Base-by-base conservation (phyloP, 2,329 filamentous ascomycete genomes). In the Trichophyton benhamiae region DNA sequence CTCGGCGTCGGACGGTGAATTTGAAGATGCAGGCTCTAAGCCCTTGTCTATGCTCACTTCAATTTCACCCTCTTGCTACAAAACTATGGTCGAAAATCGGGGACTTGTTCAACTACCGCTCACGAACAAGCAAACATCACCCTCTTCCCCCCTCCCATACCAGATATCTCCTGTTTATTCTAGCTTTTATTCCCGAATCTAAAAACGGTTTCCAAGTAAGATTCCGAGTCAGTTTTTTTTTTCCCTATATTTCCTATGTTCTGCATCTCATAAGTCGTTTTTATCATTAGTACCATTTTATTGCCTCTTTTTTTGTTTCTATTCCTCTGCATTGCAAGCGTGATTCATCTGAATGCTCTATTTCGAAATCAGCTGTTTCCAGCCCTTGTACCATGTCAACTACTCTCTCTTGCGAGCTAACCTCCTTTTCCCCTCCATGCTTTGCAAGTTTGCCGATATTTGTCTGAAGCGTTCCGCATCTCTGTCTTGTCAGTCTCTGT, bases 321-420 rank as follows among this genome's bases (percentile, higher is more conserved):
- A 74, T 27, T 27, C 25, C 25, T 27, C 25, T 27, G 74, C 74
- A 76, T 76, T 76, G 74, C 74, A 74, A 76, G 74, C 74, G 74
- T 72, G 71, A 75, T 72, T 72, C 72, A 72, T 75, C 66, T 59
- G 57, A 59, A 41, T 42, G 41, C 67, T 63, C 63, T 62, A 27
- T 62, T 61, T 62, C 46, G 30, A 60, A 60, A 57, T 57, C 53
- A 57, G 53, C 53, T 57, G 53, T 57, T 38, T 57, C 53, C 53
- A 30, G 53, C 38, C 38, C 53, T 52, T 57, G 53, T 57, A 57
- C 33, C 53, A 57, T 57, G 48, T 52, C 60, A 27, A 27, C 25
- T 27, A 49, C 69, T 66, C 67, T 66, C 65, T 63, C 65, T 65
- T 64, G 61, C 63, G 62, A 58, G 42, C n/a, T 60, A 61, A 27